These are phyloP conservation scores for Chiua sp. DNA, from an alignment of 1,284 basidiomycete genomes.

Conservation along the genomic window DNA sequence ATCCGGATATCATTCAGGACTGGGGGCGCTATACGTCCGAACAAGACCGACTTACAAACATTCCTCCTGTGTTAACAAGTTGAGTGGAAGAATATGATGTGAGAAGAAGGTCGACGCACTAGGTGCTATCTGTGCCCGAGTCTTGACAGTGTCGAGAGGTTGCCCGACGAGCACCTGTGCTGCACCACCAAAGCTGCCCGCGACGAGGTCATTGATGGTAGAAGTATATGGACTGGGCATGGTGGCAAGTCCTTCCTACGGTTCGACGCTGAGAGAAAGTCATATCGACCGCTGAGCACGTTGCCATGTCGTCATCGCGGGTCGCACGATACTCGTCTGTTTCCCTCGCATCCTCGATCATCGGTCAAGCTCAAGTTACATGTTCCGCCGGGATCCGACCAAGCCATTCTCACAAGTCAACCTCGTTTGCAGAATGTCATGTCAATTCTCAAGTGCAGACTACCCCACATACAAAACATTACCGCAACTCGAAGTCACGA, in stretches of 20 bases:
- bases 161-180: slow-evolving; percentile 88
- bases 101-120: slow-evolving; percentile 47
- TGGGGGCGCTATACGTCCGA: not conserved
- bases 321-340: not conserved
- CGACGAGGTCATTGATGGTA: slow-evolving; percentile 76
- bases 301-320: too few relatives aligned
- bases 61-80: slow-evolving; percentile 57
- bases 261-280: not conserved
- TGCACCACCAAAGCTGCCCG: slow-evolving; percentile 80
- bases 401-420: too few relatives aligned
- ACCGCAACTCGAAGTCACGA: too few relatives aligned
- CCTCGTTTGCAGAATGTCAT: too few relatives aligned
- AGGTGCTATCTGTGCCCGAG: slow-evolving; percentile 78
- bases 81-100: not conserved
- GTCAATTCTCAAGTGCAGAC: too few relatives aligned
- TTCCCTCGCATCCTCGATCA: too few relatives aligned
- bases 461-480: too few relatives aligned
- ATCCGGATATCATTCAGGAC: not conserved
- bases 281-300: not conserved
- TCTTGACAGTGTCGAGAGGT: slow-evolving; percentile 89
- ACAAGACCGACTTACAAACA: slow-evolving; percentile 67
- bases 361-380: too few relatives aligned
- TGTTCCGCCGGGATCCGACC: not conserved
- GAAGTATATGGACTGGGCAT: slow-evolving; percentile 37
- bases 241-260: not conserved